Percentiles rank a stretch among this genome's conserved stretches.
These are phyloP conservation scores for Fraxinus latifolia DNA, from an alignment of 305 asterid species.

Conservation along the genomic window DNA sequence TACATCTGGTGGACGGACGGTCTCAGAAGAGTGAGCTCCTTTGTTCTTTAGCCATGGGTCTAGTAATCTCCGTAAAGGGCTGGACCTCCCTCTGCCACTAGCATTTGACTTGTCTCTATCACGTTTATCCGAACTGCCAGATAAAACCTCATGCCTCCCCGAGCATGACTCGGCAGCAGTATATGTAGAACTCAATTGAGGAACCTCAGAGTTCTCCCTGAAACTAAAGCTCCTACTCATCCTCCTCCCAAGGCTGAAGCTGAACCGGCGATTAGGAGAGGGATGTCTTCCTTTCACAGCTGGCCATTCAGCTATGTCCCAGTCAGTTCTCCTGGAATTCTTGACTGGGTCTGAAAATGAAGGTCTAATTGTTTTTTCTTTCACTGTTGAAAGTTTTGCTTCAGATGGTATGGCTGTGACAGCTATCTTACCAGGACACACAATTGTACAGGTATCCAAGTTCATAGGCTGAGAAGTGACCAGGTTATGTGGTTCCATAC, in stretches of 20 bases:
- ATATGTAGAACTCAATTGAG: slow-evolving; percentile 41
- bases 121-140: slow-evolving; percentile 27
- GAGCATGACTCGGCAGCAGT: slow-evolving; percentile 51
- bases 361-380: not conserved
- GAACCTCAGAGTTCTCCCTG: slow-evolving; percentile 57
- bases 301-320: slow-evolving; percentile 30
- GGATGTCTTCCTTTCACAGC: slow-evolving; percentile 53
- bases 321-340: slow-evolving; percentile 32
- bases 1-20: slow-evolving; percentile 29
- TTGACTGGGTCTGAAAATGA: slow-evolving; percentile 19
- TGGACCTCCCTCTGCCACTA: slow-evolving; percentile 52
- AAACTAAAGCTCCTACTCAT: slow-evolving; percentile 78
- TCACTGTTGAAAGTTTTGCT: slow-evolving; percentile 20
- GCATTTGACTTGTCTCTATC: slow-evolving; percentile 41
- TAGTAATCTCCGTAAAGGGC: slow-evolving; percentile 83
- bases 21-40: slow-evolving; percentile 42
- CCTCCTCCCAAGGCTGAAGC: slow-evolving; percentile 60
- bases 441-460: slow-evolving; percentile 4
- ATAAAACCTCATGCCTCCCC: slow-evolving; percentile 30
- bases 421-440: slow-evolving; percentile 15
- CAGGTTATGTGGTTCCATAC: slow-evolving; percentile 24
- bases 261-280: slow-evolving; percentile 67
- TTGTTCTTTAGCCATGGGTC: slow-evolving; percentile 67
- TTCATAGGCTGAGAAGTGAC: slow-evolving; percentile 22
- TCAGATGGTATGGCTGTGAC: slow-evolving; percentile 31